These are phyloP conservation scores for Paecilomyces formosus DNA, from an alignment of 2,329 filamentous ascomycete species.

Conservation along the genomic window DNA sequence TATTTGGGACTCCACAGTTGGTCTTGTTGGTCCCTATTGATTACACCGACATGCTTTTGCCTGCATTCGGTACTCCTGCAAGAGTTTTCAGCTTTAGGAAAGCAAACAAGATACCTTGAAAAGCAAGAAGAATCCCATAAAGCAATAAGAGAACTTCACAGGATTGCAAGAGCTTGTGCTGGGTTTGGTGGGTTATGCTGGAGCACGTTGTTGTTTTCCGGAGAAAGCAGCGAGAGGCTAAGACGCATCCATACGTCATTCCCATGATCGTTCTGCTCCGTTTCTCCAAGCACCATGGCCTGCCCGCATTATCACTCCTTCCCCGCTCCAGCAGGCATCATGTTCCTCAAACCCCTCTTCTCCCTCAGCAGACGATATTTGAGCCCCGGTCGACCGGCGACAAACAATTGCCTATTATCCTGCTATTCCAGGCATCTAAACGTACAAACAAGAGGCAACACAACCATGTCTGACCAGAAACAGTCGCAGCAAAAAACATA, in stretches of 20 bases:
- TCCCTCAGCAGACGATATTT: neutral
- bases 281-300: neutral
- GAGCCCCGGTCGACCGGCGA: neutral
- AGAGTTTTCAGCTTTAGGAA: neutral
- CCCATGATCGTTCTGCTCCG: conserved; percentile 8
- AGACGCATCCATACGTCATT: neutral
- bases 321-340: neutral
- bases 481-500: conserved; percentile 56
- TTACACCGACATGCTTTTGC: neutral
- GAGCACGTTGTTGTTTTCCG: neutral
- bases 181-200: neutral
- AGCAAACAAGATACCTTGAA: neutral
- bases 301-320: neutral
- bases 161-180: neutral
- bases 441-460: conserved; percentile 3
- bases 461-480: conserved; percentile 42
- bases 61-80: neutral
- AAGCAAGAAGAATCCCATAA: neutral
- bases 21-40: neutral
- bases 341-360: neutral
- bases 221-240: neutral
- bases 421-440: neutral
- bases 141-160: neutral
- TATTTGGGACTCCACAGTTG: neutral
- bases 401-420: neutral